Percentiles rank a stretch among this genome's conserved stretches.
These are phyloP conservation scores for Arthroderma uncinatum DNA, from an alignment of 2,329 filamentous ascomycete genomes.

Conservation along the genomic window DNA sequence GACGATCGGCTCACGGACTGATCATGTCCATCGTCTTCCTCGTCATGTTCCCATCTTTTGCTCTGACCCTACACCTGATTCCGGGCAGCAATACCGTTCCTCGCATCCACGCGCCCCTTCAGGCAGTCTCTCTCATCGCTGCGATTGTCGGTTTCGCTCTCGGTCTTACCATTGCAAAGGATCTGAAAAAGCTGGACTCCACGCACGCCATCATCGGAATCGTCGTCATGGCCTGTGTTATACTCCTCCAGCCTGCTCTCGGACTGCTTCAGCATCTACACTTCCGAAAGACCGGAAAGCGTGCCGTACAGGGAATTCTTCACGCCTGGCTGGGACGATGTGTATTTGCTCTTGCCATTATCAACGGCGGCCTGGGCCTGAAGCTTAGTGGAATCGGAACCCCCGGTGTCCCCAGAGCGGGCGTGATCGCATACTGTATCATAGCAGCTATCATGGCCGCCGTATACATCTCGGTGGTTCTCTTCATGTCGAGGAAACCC, in stretches of 20 bases:
- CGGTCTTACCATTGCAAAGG: conserved; percentile 40
- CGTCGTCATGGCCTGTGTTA: conserved; percentile 39
- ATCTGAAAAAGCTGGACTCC: conserved; percentile 27
- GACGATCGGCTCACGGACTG: conserved; percentile 18
- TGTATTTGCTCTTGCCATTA: conserved; percentile 42
- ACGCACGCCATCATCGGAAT: conserved; percentile 47
- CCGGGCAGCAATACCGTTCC: conserved; percentile 12
- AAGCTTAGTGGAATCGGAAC: conserved; percentile 34
- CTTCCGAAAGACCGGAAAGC: conserved; percentile 38
- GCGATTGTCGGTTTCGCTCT: conserved; percentile 41
- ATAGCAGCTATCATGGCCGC: conserved; percentile 40
- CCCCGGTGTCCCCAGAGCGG: conserved; percentile 19
- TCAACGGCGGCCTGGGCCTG: conserved; percentile 49
- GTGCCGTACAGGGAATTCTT: conserved; percentile 33
- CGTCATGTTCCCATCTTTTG: conserved; percentile 20
- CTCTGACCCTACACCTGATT: conserved; percentile 13
- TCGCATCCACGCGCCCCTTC: conserved; percentile 34
- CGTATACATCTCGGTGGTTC: conserved; percentile 26
- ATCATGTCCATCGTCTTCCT: conserved; percentile 21
- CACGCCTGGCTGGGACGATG: conserved; percentile 47
- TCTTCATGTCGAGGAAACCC: conserved; percentile 9
- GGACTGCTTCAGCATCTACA: conserved; percentile 43
- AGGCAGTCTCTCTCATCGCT: conserved; percentile 39
- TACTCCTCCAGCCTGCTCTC: conserved; percentile 46
- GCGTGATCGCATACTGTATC: conserved; percentile 39